These are phyloP conservation scores for Candida namnaoensis DNA, from an alignment of 805 yeast genomes.

Conservation along the genomic window DNA sequence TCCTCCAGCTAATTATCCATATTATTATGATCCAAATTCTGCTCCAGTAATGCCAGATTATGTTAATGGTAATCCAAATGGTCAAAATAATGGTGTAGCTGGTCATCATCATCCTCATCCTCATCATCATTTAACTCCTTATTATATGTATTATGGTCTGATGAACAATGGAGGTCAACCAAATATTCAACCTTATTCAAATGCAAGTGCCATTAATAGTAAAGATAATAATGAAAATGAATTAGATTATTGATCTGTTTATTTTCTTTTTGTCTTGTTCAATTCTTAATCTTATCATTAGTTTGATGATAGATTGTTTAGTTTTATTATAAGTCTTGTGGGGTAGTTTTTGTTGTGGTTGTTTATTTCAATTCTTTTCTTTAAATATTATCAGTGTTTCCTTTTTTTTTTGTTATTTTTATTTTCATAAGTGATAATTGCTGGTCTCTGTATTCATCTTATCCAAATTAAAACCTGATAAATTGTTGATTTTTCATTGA, in stretches of 20 bases:
- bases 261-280: neutral
- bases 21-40: neutral
- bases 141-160: constrained; percentile 20
- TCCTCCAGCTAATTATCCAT: constrained; percentile 1
- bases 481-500: too few relatives aligned
- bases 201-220: neutral
- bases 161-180: constrained; percentile 6
- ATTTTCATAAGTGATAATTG: too few relatives aligned
- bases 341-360: too few relatives aligned
- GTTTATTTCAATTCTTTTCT: too few relatives aligned
- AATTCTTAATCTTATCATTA: neutral
- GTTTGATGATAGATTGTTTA: too few relatives aligned
- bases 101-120: too few relatives aligned
- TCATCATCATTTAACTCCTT: constrained; percentile 16
- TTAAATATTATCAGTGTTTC: too few relatives aligned
- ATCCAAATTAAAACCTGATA: too few relatives aligned
- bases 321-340: too few relatives aligned
- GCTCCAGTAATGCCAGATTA: constrained; percentile 3
- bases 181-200: constrained; percentile 1
- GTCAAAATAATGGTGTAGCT: constrained; percentile 3
- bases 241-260: neutral
- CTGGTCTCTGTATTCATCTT: too few relatives aligned
- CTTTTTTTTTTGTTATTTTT: too few relatives aligned
- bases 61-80: constrained; percentile 16
- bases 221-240: neutral